Conservation (phyloP, 805 yeast species). For the Kodamaea laetipori region DNA sequence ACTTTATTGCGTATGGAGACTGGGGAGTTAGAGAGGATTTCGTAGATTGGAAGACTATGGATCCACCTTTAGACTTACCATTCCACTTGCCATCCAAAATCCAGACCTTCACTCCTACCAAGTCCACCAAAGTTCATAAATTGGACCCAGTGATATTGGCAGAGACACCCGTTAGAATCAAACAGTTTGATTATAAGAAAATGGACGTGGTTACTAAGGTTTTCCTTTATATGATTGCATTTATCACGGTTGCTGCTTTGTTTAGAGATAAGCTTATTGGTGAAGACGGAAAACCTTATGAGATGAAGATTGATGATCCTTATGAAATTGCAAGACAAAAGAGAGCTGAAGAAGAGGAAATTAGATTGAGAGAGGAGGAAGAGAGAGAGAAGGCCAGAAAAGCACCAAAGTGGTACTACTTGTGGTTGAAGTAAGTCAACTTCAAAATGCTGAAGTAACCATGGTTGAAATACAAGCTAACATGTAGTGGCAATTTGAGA, state of each 20-base stretch:
- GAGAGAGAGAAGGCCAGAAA: neutral
- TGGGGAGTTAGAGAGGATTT: conserved; percentile 70
- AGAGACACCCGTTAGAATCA: conserved; percentile 45
- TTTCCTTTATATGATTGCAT: conserved; percentile 49
- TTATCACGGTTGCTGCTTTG: conserved; percentile 53
- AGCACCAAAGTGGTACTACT: conserved; percentile 50
- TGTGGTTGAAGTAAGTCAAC: conserved; percentile 47
- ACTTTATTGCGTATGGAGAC: conserved; percentile 66
- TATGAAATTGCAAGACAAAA: conserved; percentile 32
- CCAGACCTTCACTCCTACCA: conserved; percentile 37
- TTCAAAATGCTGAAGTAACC: too few species aligned
- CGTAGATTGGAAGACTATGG: conserved; percentile 43
- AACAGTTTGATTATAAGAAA: conserved; percentile 48
- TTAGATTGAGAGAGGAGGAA: conserved; percentile 14
- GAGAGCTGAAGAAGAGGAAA: conserved; percentile 17
- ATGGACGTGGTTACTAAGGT: conserved; percentile 61
- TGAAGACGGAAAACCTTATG: conserved; percentile 44
- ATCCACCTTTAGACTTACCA: conserved; percentile 62
- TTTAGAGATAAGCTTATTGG: conserved; percentile 57
- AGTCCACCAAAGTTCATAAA: conserved; percentile 27
- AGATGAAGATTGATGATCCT: conserved; percentile 39
- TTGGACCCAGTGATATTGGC: conserved; percentile 46
- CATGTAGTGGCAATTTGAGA: too few species aligned
- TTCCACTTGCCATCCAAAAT: conserved; percentile 29
- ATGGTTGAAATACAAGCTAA: too few species aligned